Base-by-base conservation (phyloP, 495 filamentous ascomycete genomes). In the Mytilinidion resinicola region DNA sequence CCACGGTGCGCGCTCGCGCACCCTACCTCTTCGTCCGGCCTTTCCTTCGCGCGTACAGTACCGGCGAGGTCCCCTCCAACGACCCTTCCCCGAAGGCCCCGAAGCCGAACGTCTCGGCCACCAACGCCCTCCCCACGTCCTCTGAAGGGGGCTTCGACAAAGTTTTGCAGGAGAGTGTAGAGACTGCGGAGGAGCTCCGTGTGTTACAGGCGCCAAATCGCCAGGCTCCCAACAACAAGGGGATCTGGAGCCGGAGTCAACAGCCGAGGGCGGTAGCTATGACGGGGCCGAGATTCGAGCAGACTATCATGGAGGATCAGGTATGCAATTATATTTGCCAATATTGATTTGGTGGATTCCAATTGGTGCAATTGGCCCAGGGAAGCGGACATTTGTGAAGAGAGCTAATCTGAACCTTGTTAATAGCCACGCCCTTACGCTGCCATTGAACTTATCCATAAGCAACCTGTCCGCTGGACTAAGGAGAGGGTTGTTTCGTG, bases 401-500 rank as follows among this genome's bases (percentile, higher is more conserved):
- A n/a, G 48, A 15, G 55, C 57, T 59, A 21, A 60, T 19, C 36
- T 53, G 34, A 53, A 36, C 9, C 12, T 21, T 48, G 4, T 37
- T 48, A 60, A 20, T 74, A 98, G 91, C 93, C 93, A 15, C 84
- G 83, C 72, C 89, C 93, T 7, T 80, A 82, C 62, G 85, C 93
- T 15, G 93, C 93, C 50, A 97, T 96, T 61, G 88, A 95, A 57
- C 81, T 98, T 70, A 95, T 98, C 67, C 93, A 98, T 78, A 85
- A 88, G 74, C 88, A 96, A 73, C 93, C 90, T 8, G 93, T 98
- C 36, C 81, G 85, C 68, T 98, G 92, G 91, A 87, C 83, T 50
- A 86, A 95, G 72, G 81, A 87, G 60, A 77, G 82, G 50, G 70
- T 88, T 37, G 92, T 95, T 46, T 84, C 82, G 54, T 98, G 93